These are phyloP conservation scores for Chaetomium olivaceum DNA, from an alignment of 2,329 filamentous ascomycete genomes.

Conservation along the genomic window DNA sequence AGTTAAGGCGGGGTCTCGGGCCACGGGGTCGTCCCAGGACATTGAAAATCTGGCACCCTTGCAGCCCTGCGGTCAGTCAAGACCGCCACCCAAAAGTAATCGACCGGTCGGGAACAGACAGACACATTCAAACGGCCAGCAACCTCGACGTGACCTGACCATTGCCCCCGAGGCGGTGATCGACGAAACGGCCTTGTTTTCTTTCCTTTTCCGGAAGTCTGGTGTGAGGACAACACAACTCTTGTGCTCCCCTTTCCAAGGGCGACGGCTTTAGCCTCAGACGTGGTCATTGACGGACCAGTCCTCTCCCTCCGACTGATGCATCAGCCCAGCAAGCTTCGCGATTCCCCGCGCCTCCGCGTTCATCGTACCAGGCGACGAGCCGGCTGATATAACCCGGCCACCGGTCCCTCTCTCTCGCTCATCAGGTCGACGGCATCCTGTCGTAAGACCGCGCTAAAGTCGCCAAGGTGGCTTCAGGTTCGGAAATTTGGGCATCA, in stretches of 20 bases:
- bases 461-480: conserved; percentile 63
- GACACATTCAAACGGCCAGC: conserved; percentile 10
- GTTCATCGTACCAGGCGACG: conserved; percentile 23
- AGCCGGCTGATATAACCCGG: conserved; percentile 27
- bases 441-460: conserved; percentile 43
- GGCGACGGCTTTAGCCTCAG: conserved; percentile 22
- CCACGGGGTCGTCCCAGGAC: conserved; percentile 7
- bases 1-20: conserved; percentile 14
- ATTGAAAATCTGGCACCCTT: conserved; percentile 17
- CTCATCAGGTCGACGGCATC: conserved; percentile 37
- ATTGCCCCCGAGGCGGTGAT: conserved; percentile 25
- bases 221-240: conserved; percentile 27
- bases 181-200: conserved; percentile 25
- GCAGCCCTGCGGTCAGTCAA: background rate
- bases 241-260: conserved; percentile 16
- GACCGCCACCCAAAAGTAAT: conserved; percentile 20
- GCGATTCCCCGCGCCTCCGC: conserved; percentile 22
- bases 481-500: conserved; percentile 59
- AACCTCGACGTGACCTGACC: conserved; percentile 10
- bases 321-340: conserved; percentile 28
- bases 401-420: conserved; percentile 14
- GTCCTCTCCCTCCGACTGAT: conserved; percentile 26
- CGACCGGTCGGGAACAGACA: conserved; percentile 1
- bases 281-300: conserved; percentile 28
- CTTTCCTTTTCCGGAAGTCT: conserved; percentile 23